Base-by-base conservation (phyloP, 2,329 filamentous ascomycete species). In the Onygenales sp. region DNA sequence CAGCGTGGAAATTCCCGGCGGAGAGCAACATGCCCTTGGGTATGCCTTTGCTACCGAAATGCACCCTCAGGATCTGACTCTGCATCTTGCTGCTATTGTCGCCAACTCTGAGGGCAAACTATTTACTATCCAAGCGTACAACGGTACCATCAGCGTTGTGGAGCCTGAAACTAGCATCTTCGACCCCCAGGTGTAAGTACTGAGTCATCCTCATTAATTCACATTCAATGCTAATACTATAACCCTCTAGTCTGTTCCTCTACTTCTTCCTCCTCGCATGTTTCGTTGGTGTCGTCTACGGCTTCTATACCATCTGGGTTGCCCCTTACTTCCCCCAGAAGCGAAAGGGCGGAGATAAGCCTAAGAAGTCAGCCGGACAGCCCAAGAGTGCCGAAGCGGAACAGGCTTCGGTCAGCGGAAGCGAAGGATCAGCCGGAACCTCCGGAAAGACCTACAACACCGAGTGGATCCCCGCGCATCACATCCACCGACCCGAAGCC, bases 221-320 rank as follows among this genome's bases (percentile, higher is more conserved):
- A 32, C 49, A 5, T 34, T 13, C 21, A 31, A 9, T 6, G 10
- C 9, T 50, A 55, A 52, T 47, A 44, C 44, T 33, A 9, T 37
- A 33, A 34, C 42, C 11, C 27, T 37, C 13, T 58, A 97, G 93
- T 68, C 89, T 97, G 75, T 98, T 98, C 84, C 84, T 98, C 58
- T 97, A 97, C 78, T 79, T 95, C 68, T 85, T 97, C 77, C 86
- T 98, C 63, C 77, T 85, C 52, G 84, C 80, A 57, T 81, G 79
- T 58, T 94, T 95, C 69, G 83, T 74, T 59, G 90, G 87, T 57
- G 89, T 85, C 52, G 82, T 86, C 69, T 96, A 92, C 83, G 95
- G 95, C 73, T 89, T 96, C 75, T 98, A 98, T 82, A 93, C 86
- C 77, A 95, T 92, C 65, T 97, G 92, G 90, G 87, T 98, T 73